These are phyloP conservation scores for Globisporangium alternatum DNA, from an alignment of 352 stramenopile genomes.

Conservation along the genomic window DNA sequence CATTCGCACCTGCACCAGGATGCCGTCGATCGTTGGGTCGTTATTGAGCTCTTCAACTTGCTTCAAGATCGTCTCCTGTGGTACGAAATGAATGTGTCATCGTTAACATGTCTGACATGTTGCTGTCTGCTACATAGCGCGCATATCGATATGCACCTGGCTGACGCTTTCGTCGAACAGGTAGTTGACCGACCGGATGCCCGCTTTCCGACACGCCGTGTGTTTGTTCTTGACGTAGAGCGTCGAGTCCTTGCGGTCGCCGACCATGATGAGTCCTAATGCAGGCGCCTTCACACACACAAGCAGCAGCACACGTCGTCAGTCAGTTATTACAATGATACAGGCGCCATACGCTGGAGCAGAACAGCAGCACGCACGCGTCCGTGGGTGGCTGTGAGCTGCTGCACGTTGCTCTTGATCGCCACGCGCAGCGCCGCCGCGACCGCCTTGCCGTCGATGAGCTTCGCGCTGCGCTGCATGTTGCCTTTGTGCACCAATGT, in stretches of 20 bases:
- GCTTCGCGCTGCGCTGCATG: constrained; percentile 24
- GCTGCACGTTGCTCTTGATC: constrained; percentile 60
- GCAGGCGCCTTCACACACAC: constrained; percentile 59
- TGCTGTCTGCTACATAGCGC: background rate
- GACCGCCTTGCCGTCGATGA: constrained; percentile 76
- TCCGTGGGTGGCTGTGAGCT: constrained; percentile 45
- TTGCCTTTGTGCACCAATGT: no score
- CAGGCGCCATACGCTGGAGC: background rate
- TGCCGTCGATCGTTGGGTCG: constrained; percentile 78
- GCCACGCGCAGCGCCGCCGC: constrained; percentile 55
- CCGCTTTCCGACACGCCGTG: constrained; percentile 92
- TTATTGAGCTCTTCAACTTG: constrained; percentile 77
- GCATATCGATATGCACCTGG: constrained; percentile 34
- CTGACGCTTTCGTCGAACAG: constrained; percentile 61
- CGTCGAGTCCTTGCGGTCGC: constrained; percentile 93
- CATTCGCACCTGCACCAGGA: constrained; percentile 79
- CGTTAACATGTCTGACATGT: background rate
- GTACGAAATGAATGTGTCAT: background rate
- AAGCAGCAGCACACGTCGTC: background rate
- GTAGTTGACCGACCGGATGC: constrained; percentile 91
- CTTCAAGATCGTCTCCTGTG: constrained; percentile 48
- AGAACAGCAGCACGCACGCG: constrained; percentile 25
- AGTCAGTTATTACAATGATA: no score
- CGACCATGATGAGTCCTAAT: constrained; percentile 98
- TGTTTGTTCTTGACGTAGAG: constrained; percentile 99